A percentile compares a stretch with the other conserved stretches of the same genome.
Conservation (phyloP, 1,139 yeast genomes). For the Chernovozyma sophiae-reginae region DNA sequence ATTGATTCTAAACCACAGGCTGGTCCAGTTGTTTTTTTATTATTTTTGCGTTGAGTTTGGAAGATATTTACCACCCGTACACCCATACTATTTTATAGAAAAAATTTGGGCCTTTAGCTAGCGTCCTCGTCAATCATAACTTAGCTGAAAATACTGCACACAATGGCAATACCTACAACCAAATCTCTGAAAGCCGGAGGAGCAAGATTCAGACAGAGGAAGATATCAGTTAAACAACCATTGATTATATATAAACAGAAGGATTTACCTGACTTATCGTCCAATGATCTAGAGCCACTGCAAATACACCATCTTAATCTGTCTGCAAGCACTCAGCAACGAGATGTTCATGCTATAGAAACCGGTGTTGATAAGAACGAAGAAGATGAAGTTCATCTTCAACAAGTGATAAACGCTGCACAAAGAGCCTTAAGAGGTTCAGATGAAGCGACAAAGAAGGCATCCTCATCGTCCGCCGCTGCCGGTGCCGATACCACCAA, state of each 20-base stretch:
- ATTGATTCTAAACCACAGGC: background rate
- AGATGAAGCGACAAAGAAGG: conserved; percentile 13
- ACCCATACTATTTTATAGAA: background rate
- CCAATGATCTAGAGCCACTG: conserved; percentile 42
- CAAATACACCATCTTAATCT: conserved; percentile 40
- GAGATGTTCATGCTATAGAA: conserved; percentile 86
- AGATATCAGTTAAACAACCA: conserved; percentile 88
- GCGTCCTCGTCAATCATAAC: too few species aligned
- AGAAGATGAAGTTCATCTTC: conserved; percentile 95
- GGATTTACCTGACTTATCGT: conserved; percentile 66
- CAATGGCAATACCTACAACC: conserved; percentile 30
- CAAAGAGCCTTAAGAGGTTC: conserved; percentile 53
- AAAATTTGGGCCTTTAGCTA: too few species aligned
- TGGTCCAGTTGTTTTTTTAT: background rate
- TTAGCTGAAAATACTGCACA: too few species aligned
- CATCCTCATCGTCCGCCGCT: conserved; percentile 4
- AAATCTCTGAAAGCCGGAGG: conserved; percentile 31
- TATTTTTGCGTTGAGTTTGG: background rate
- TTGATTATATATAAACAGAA: conserved; percentile 71
- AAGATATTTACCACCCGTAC: background rate
- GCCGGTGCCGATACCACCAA: conserved; percentile 11
- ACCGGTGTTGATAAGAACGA: conserved; percentile 98
- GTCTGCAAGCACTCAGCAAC: conserved; percentile 54
- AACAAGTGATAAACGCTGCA: conserved; percentile 80
- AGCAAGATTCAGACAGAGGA: conserved; percentile 84